A percentile compares a stretch with the other conserved stretches of the same genome.
These are phyloP conservation scores for Leucoagaricus sp. DNA, from an alignment of 1,284 basidiomycete genomes.

Conservation along the genomic window DNA sequence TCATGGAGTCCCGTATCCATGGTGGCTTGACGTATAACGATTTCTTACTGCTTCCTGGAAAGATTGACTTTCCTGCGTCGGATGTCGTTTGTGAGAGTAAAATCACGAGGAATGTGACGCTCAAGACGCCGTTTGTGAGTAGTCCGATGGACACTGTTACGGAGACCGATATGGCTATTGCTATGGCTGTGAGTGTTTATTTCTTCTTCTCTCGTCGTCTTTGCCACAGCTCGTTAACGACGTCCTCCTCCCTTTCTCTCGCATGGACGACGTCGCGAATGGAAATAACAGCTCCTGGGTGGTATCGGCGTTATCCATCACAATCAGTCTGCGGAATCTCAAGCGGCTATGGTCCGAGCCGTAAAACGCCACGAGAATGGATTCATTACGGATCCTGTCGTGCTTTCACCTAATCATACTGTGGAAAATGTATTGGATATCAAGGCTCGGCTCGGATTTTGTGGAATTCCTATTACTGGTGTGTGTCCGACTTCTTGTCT, in stretches of 20 bases:
- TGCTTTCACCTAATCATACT: constrained; percentile 74
- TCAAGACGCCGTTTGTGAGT: constrained; percentile 97
- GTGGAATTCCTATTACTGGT: constrained; percentile 98
- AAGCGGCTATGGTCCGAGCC: constrained; percentile 96
- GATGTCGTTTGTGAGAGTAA: constrained; percentile 84
- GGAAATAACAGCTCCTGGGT: constrained; percentile 87
- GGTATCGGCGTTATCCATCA: constrained; percentile 99
- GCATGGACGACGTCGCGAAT: no score
- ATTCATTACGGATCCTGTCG: constrained; percentile 95
- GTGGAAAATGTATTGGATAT: constrained; percentile 94
- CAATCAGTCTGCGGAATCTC: constrained; percentile 87
- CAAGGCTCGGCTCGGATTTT: constrained; percentile 92
- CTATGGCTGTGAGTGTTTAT: constrained; percentile 79
- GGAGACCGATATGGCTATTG: constrained; percentile 96
- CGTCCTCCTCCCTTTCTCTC: constrained; percentile 22
- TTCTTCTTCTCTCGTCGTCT: constrained; percentile 19
- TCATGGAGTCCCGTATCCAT: constrained; percentile 88
- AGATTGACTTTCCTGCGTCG: constrained; percentile 90
- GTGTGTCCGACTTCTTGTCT: constrained; percentile 26
- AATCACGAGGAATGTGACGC: constrained; percentile 88
- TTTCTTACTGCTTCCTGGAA: constrained; percentile 92
- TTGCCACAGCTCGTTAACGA: constrained; percentile 18
- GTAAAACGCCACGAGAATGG: constrained; percentile 99
- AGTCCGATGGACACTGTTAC: constrained; percentile 99
- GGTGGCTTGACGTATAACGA: constrained; percentile 98